Evolutionary conservation across 208 protist species (phyloP), one percentile per base, ranked within the genome.

Genomic region (Trypanosoma conorhini): DNA sequence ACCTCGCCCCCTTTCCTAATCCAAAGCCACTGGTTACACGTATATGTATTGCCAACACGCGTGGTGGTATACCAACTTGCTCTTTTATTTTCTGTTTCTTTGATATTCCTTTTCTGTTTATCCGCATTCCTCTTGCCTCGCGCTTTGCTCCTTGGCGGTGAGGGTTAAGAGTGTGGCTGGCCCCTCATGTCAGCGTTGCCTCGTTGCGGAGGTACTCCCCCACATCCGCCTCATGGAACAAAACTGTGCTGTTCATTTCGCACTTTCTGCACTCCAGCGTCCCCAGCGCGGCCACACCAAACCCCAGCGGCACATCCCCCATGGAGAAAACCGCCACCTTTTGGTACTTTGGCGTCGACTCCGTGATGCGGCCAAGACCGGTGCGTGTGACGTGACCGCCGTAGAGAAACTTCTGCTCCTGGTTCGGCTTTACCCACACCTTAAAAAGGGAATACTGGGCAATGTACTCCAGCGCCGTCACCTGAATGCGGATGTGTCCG

Each of bases 381-480:
- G 93, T 87, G 67, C 99, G 99, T 22, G 98, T 91, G 51, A 99
- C 90, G 79, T 99, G 96, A 67, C 99, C 98, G 13, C 99, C 99
- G 80, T 99, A 99, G 28, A 99, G 70, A 80, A 99, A 99, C 54
- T 95, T 98, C 74, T 99, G 95, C 82, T 99, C 99, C 51, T 99
- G 95, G 42, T 91, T 92, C n/a, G 98, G 98, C 79, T 99, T 99
- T 35, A 99, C 92, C 98, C 98, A 99, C 4, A 99, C 94, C 88
- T 99, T 99, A 82, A 98, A 98, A 22, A 94, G 77, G 8, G 92
- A 93, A 79, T 96, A 97, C 72, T 96, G 91, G 0, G 92, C 91
- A 70, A 97, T 94, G 82, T 93, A 94, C 51, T 96, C 90, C 1
- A 97, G 79, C 13, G 90, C 90, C 9, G 94, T 97, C 12, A 97